Base-by-base conservation (phyloP, 2,329 filamentous ascomycete genomes). In the Scorias spongiosa region DNA sequence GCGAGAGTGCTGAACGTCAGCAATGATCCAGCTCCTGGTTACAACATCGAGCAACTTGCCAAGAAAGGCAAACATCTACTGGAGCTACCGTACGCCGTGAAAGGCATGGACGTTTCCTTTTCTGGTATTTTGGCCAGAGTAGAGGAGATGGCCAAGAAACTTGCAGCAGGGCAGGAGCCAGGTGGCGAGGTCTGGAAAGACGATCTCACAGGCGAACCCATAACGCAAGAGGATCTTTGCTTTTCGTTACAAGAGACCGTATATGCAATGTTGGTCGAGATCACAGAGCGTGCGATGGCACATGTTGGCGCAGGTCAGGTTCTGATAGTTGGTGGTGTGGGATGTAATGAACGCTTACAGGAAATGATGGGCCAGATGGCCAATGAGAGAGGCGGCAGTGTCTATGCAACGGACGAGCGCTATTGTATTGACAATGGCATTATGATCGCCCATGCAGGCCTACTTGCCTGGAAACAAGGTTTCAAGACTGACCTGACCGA, bases 351-450 rank as follows among this genome's bases (percentile, higher is more conserved):
- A 67, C 75, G 91, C 3, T 62, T 98, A 52, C 91, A 98, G 68
- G 78, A 93, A 56, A 98, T 98, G 91, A 98, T 98, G 91, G 88
- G 85, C 12, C 71, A 82, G 40, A 98, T 98, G 91, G 89, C 88
- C 12, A 71, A 70, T 39, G 88, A 94, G 62, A 71, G 91, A 32
- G 85, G 87, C 43, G 91, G 91, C 3, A 88, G 78, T 56, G 85
- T 96, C 2, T 95, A 84, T 65, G 88, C 91, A 18, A 96, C 89
- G 0, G 91, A 98, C 61, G 91, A 98, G 69, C 74, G 91, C 39
- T 98, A 94, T 62, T 98, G 91, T 62, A 98, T 98, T 54, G 91
- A 98, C 64, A 98, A 98, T 57, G 91, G 91, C 41, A 96, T 98
- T 59, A 98, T 98, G 91, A 98, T 98, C 67, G 91, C 91, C 1